Conservation (phyloP, 2,329 filamentous ascomycete species). For the Alternaria ethzedia region DNA sequence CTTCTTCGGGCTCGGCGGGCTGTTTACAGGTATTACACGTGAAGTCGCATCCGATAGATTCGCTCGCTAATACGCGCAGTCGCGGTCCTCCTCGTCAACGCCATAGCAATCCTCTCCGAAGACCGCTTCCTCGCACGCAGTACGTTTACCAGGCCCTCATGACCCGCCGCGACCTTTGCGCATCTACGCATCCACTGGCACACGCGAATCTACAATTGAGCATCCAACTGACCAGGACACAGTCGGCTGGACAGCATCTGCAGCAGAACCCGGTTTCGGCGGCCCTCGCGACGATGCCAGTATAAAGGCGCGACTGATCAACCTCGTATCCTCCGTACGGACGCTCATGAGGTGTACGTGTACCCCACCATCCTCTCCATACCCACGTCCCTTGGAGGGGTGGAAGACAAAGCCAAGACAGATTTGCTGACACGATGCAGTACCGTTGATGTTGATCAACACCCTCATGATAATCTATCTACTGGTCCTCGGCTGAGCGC, state of each 20-base stretch:
- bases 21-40: slow-evolving; percentile 70
- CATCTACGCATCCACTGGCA: background rate
- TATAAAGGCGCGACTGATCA: slow-evolving; percentile 85
- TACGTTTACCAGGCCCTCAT: slow-evolving; percentile 51
- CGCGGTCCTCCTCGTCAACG: slow-evolving; percentile 87
- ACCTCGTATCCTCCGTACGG: slow-evolving; percentile 87
- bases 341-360: slow-evolving; percentile 90
- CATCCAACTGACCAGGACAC: background rate
- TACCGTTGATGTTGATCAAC: slow-evolving; percentile 50
- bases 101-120: slow-evolving; percentile 91
- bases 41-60: slow-evolving; percentile 2
- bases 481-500: slow-evolving; percentile 43
- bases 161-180: background rate
- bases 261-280: slow-evolving; percentile 81
- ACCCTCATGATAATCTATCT: slow-evolving; percentile 49
- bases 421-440: slow-evolving; percentile 27
- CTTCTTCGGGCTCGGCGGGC: slow-evolving; percentile 71
- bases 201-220: slow-evolving; percentile 5
- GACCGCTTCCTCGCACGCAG: slow-evolving; percentile 88
- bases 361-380: background rate
- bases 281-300: slow-evolving; percentile 72
- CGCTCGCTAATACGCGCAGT: slow-evolving; percentile 58
- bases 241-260: slow-evolving; percentile 79
- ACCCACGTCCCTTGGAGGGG: background rate
- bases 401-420: background rate